Percentiles rank a stretch among this genome's conserved stretches.
phyloP scores from a whole-genome alignment of 1,284 basidiomycete species.

The Austroboletus novae-zelandiae region DNA sequence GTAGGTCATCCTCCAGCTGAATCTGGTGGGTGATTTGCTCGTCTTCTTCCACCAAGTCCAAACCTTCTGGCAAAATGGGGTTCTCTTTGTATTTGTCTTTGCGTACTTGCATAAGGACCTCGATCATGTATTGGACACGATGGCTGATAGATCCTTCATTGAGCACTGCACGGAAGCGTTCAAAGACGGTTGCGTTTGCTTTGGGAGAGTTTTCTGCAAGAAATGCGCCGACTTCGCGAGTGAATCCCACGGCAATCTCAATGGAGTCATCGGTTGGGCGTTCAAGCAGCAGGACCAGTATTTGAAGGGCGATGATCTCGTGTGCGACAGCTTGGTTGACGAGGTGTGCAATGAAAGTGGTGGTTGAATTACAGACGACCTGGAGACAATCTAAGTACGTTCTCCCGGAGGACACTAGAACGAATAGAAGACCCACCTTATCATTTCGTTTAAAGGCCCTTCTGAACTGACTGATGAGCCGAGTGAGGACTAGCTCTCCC shows the following conservation, averaged over 20 bases:
- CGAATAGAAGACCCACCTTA: slow-evolving; percentile 61
- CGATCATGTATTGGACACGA: slow-evolving; percentile 99
- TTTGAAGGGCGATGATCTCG: slow-evolving; percentile 93
- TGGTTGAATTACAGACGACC: slow-evolving; percentile 92
- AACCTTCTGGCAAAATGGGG: slow-evolving; percentile 86
- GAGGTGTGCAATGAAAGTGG: slow-evolving; percentile 95
- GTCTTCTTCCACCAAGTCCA: slow-evolving; percentile 97
- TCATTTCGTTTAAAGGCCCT: slow-evolving; percentile 96
- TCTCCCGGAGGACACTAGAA: not conserved
- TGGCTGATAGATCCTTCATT: slow-evolving; percentile 96
- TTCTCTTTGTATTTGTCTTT: slow-evolving; percentile 99
- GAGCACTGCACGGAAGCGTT: slow-evolving; percentile 93
- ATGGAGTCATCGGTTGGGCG: slow-evolving; percentile 97
- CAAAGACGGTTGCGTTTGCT: slow-evolving; percentile 90
- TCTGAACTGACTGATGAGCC: slow-evolving; percentile 94
- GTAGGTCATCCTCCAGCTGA: slow-evolving; percentile 87
- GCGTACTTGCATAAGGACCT: slow-evolving; percentile 96
- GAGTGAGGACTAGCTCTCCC: slow-evolving; percentile 86
- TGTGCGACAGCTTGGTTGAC: slow-evolving; percentile 96
- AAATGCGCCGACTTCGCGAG: slow-evolving; percentile 96
- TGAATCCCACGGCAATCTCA: slow-evolving; percentile 97
- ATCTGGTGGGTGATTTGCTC: slow-evolving; percentile 96
- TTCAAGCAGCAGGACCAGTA: slow-evolving; percentile 91
- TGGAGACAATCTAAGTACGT: slow-evolving; percentile 29
- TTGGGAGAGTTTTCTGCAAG: slow-evolving; percentile 92